Conservation (phyloP, 805 yeast genomes). For the Candida saitoana region DNA sequence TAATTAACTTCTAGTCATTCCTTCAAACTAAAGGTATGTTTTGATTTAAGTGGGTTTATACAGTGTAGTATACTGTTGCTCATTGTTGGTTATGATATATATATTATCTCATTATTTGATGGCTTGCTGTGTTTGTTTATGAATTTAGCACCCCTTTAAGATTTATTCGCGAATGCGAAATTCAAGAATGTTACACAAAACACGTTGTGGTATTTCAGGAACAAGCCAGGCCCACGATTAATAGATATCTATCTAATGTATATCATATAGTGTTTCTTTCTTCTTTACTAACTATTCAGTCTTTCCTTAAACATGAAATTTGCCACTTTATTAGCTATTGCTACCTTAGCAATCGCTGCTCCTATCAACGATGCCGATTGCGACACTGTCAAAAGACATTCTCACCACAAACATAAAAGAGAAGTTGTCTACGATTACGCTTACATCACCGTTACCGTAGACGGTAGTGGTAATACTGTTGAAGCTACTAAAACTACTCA, state of each 20-base stretch:
- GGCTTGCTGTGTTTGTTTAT: background rate
- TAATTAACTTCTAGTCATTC: slow-evolving; percentile 4
- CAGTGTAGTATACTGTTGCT: no score
- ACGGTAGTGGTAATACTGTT: slow-evolving; percentile 37
- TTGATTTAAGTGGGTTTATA: no score
- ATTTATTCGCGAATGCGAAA: background rate
- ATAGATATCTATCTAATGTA: no score
- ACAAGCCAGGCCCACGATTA: background rate
- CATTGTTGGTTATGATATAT: no score
- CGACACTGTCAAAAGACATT: slow-evolving; percentile 45
- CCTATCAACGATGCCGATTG: slow-evolving; percentile 32
- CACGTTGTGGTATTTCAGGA: background rate
- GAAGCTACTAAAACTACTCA: slow-evolving; percentile 18
- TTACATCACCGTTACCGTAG: slow-evolving; percentile 41
- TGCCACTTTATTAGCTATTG: slow-evolving; percentile 11
- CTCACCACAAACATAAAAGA: slow-evolving; percentile 60
- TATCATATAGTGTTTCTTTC: background rate
- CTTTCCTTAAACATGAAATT: slow-evolving; percentile 4
- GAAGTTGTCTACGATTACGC: slow-evolving; percentile 47
- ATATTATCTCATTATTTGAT: background rate
- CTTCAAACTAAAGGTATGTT: slow-evolving; percentile 6
- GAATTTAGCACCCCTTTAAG: background rate
- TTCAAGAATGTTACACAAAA: background rate
- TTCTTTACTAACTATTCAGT: slow-evolving; percentile 4
- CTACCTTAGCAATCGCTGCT: slow-evolving; percentile 17